Conservation (phyloP, 768 basidiomycete genomes). For the Arthromyces matolae region DNA sequence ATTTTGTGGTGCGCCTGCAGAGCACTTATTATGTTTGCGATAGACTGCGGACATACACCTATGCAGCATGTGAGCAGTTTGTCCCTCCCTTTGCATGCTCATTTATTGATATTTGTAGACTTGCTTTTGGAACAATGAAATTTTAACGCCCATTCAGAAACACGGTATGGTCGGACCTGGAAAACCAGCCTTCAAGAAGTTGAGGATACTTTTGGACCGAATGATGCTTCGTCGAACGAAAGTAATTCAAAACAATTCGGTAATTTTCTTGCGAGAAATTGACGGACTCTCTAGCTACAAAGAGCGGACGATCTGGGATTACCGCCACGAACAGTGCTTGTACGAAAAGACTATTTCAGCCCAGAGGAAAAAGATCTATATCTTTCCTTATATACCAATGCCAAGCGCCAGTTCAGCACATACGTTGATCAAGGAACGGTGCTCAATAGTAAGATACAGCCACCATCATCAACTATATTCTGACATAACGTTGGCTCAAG, state of each 20-base stretch:
- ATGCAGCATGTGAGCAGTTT: constrained; percentile 68
- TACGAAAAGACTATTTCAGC: constrained; percentile 90
- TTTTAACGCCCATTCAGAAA: constrained; percentile 93
- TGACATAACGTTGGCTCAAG: constrained; percentile 35
- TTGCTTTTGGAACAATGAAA: constrained; percentile 97
- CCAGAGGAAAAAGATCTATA: constrained; percentile 97
- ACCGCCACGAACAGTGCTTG: constrained; percentile 86
- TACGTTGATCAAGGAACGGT: constrained; percentile 89
- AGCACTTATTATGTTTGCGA: not conserved
- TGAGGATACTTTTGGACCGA: constrained; percentile 81
- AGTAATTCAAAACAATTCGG: constrained; percentile 30
- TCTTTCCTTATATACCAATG: constrained; percentile 85
- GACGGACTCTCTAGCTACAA: constrained; percentile 57
- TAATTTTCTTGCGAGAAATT: not conserved
- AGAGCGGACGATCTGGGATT: constrained; percentile 94
- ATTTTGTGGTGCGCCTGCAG: not conserved
- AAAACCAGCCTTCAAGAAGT: constrained; percentile 82
- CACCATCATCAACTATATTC: not conserved
- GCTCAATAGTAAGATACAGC: constrained; percentile 70
- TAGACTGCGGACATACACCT: constrained; percentile 81
- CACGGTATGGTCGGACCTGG: constrained; percentile 82
- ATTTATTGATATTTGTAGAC: constrained; percentile 42
- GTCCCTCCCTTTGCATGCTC: constrained; percentile 7
- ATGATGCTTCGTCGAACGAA: constrained; percentile 96
- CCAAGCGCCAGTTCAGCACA: constrained; percentile 87